These are phyloP conservation scores for Conticribra guillardii DNA, from an alignment of 108 stramenopile genomes.

Conservation along the genomic window DNA sequence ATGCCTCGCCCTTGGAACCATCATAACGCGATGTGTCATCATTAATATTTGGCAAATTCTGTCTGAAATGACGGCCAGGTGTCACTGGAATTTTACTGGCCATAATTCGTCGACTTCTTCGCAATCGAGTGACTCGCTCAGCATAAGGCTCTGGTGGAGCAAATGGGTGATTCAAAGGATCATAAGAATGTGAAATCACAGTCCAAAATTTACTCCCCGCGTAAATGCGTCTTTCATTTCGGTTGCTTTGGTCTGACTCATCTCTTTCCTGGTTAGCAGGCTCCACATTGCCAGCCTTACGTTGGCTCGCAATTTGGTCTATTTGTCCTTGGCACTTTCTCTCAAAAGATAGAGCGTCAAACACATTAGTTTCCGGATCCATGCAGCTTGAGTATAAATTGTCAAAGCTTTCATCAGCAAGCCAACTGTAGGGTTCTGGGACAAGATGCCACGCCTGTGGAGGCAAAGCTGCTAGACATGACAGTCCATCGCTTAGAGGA, in stretches of 20 bases:
- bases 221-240: constrained; percentile 43
- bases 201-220: constrained; percentile 70
- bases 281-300: not conserved
- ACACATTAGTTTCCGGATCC: constrained; percentile 56
- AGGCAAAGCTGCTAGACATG: constrained; percentile 82
- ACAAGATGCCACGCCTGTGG: constrained; percentile 64
- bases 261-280: not conserved
- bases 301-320: not conserved
- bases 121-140: not conserved
- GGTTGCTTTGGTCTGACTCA: not conserved
- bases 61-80: constrained; percentile 6
- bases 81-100: constrained; percentile 24
- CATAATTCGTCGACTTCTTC: constrained; percentile 17
- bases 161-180: constrained; percentile 49
- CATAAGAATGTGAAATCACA: constrained; percentile 45
- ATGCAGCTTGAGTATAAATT: constrained; percentile 67
- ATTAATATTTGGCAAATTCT: too few relatives aligned
- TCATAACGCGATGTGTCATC: too few relatives aligned
- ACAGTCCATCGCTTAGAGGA: constrained; percentile 68
- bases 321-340: constrained; percentile 43
- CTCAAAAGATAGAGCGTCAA: constrained; percentile 64
- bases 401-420: constrained; percentile 62
- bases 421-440: constrained; percentile 67
- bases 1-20: too few relatives aligned
- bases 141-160: constrained; percentile 67